Evolutionary conservation across 352 stramenopile genomes (phyloP).

Genomic region (Phytophthora podocarpi): DNA sequence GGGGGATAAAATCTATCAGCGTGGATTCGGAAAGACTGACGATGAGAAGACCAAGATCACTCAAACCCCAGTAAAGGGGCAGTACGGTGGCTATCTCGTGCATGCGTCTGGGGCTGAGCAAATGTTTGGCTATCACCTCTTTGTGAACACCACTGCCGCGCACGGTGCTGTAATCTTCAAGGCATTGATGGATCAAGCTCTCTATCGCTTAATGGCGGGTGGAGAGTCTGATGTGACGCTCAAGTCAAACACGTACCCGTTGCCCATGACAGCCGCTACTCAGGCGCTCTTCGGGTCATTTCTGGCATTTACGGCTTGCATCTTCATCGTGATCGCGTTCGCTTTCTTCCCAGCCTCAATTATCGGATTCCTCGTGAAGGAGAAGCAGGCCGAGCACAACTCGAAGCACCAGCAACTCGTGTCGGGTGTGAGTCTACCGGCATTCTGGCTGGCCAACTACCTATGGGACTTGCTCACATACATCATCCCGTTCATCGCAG

Average conservation of each 20-base stretch:
- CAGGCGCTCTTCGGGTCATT: slow-evolving; percentile 58
- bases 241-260: slow-evolving; percentile 55
- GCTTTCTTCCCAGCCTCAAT: slow-evolving; percentile 93
- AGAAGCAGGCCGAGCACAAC: slow-evolving; percentile 91
- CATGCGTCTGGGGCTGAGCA: slow-evolving; percentile 39
- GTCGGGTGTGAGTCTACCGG: slow-evolving; percentile 90
- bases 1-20: slow-evolving; percentile 28
- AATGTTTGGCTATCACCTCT: slow-evolving; percentile 64
- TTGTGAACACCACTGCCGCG: slow-evolving; percentile 63
- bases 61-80: slow-evolving; percentile 26
- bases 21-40: slow-evolving; percentile 39
- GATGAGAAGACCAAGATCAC: slow-evolving; percentile 84
- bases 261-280: slow-evolving; percentile 50
- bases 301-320: slow-evolving; percentile 73
- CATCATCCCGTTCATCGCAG: slow-evolving; percentile 65
- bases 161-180: slow-evolving; percentile 68
- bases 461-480: slow-evolving; percentile 94
- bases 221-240: slow-evolving; percentile 51
- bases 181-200: slow-evolving; percentile 58
- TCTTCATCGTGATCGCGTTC: slow-evolving; percentile 92
- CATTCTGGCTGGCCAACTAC: slow-evolving; percentile 97
- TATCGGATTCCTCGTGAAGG: slow-evolving; percentile 96
- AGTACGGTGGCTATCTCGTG: slow-evolving; percentile 49
- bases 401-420: slow-evolving; percentile 98
- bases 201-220: slow-evolving; percentile 64